Evolutionary conservation across 352 stramenopile species (phyloP), one percentile per base, ranked within the genome.

Genomic region (Globisporangium megalacanthum): DNA sequence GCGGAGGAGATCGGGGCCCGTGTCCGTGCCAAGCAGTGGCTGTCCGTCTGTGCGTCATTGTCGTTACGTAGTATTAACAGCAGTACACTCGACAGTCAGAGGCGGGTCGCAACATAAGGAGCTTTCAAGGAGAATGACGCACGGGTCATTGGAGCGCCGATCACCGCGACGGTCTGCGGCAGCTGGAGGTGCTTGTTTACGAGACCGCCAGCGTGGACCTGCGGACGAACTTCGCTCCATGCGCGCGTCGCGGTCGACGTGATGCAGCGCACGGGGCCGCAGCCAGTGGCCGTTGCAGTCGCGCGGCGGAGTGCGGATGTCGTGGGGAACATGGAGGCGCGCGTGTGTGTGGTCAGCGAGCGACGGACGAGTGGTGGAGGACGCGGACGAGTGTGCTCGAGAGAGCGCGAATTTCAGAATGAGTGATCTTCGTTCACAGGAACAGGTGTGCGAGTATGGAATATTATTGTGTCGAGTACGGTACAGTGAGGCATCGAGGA

Each of bases 61-160:
- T 39, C 35, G 10, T 39, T 5, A 39, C 35, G 35, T 13, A 37
- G 33, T 8, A 39, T 8, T 5, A 8, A 13, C 35, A 39, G 35
- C 35, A 39, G 49, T 17, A 41, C 53, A 29, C n/a, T 25, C 15
- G 6, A 8, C 3, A 29, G 15, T 48, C 14, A 39, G n/a, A 4
- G 10, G 14, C 29, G 20, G 10, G 56, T 39, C 35, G 35, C 35
- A 39, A 13, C 35, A 5, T 8, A 2, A 39, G 10, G 35, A 39
- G 10, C 10, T 39, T 8, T 39, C 6, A 13, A 8, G 35, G 7
- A 39, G 35, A 13, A 8, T 13, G 25, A 20, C 49, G n/a, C 49
- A 94, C 85, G 86, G 10, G 83, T 95, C 85, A 95, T 95, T 22
- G 85, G 85, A n/a, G 83, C 85, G 63, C 85, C 85, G 49, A 95